A percentile compares a stretch with the other conserved stretches of the same genome.
phyloP scores from a whole-genome alignment of 192 early-diverging fungal species.

The Backusella sp. region DNA sequence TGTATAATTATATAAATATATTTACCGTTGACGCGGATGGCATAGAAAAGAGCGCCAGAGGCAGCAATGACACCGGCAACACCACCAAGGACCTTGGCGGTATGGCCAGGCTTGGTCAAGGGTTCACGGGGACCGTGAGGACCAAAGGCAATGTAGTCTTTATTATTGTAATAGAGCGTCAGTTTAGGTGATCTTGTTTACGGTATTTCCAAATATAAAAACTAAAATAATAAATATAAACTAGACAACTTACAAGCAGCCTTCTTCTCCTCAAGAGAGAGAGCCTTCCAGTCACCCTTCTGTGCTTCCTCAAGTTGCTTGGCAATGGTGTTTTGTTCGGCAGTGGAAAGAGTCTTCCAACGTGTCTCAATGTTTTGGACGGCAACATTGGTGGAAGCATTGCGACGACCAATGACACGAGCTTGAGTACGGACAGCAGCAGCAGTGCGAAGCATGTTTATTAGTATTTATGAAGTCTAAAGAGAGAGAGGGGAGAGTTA shows the following conservation, averaged over 20 bases:
- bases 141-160: slow-evolving; percentile 92
- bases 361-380: slow-evolving; percentile 54
- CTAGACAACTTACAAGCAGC: slow-evolving; percentile 62
- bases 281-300: slow-evolving; percentile 94
- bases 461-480: slow-evolving; percentile 3
- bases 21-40: slow-evolving; percentile 56
- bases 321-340: slow-evolving; percentile 81
- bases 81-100: slow-evolving; percentile 67
- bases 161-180: not conserved
- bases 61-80: slow-evolving; percentile 54
- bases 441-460: slow-evolving; percentile 63
- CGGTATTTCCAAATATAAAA: not conserved
- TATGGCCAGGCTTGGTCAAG: slow-evolving; percentile 63
- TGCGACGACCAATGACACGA: slow-evolving; percentile 45
- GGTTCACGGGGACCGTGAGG: slow-evolving; percentile 86
- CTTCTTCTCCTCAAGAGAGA: slow-evolving; percentile 93
- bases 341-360: slow-evolving; percentile 66
- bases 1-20: slow-evolving; percentile 11
- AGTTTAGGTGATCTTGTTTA: not conserved
- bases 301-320: slow-evolving; percentile 79
- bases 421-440: slow-evolving; percentile 45
- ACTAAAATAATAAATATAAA: not conserved
- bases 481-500: slow-evolving; percentile 13
- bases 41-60: slow-evolving; percentile 54
- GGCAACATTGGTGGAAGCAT: slow-evolving; percentile 44